phyloP scores from a whole-genome alignment of 148 eudicot genomes.

The Tetragonia tetragonoides region DNA sequence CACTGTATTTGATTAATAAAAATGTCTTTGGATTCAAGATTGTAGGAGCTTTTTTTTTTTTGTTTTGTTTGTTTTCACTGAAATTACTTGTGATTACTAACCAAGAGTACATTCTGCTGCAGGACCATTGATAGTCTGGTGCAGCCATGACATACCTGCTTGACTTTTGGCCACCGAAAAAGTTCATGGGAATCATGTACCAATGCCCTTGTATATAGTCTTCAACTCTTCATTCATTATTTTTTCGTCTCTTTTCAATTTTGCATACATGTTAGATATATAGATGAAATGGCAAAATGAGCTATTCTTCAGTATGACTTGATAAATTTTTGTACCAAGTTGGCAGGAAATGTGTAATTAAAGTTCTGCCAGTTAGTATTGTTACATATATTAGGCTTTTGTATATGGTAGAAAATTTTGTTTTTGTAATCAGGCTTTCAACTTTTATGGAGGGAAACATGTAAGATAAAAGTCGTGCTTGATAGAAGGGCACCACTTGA shows the following conservation, averaged over 20 bases:
- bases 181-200: too few species aligned
- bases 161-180: too few species aligned
- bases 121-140: neutral
- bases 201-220: slow-evolving; percentile 5
- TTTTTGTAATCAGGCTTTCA: neutral
- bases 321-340: slow-evolving; percentile 9
- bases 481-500: neutral
- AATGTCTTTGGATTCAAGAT: too few species aligned
- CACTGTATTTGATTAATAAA: neutral
- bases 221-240: neutral
- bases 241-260: neutral
- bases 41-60: neutral
- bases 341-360: slow-evolving; percentile 18
- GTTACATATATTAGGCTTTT: slow-evolving; percentile 3
- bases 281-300: neutral
- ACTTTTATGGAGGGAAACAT: slow-evolving; percentile 2
- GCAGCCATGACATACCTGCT: slow-evolving; percentile 6
- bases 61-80: neutral
- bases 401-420: slow-evolving; percentile 7
- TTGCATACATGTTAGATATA: neutral
- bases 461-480: slow-evolving; percentile 3
- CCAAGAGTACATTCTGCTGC: neutral
- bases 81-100: neutral
- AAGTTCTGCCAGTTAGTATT: slow-evolving; percentile 9
- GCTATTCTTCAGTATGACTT: neutral